Evolutionary conservation across 257 asterid genomes (phyloP), one percentile per base, ranked within the genome.

Genomic region (Marsdenia floribunda): DNA sequence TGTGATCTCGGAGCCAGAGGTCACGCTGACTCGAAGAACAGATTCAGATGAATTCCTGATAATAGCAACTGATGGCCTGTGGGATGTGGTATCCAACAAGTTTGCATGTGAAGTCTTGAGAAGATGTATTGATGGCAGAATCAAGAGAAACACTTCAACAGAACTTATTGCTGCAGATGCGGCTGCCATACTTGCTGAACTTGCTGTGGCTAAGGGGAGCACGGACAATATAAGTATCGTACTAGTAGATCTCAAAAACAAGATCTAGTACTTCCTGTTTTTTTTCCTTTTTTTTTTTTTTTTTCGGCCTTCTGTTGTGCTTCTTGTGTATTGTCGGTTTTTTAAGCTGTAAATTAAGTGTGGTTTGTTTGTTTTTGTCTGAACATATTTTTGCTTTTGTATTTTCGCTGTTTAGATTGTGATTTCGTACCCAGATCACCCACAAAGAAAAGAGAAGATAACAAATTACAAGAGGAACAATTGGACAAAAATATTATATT

Each of bases 171-270:
- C 79, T 3, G 67, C 82, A 0, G 82, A 68, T 22, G 89, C 94
- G 0, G 89, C 93, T 9, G 81, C 86, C 0, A 7, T 79, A 13
- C 78, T 88, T 5, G 88, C 86, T 0, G 86, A 85, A 83, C 70
- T 83, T 54, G 96, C 96, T 46, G 77, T 88, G 11, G 91, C 88
- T 4, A 87, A 82, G 70, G 96, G 93, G 68, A 89, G 92, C 76
- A 75, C 19, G 13, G 96, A 91, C 66, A 86, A 89, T 65, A 79
- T 85, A 29, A 86, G 91, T 65, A 81, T 86, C 16, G 82, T 90
- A 35, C 84, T 91, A 60, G 88, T 90, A 4, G 83, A 81, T 54
- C 82, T 90, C 65, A 68, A 78, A 75, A 76, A 19, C 53, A 42
- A 57, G 58, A 10, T 22, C 22, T 42, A 38, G 58, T 44, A 10